Conservation (phyloP, 2,329 filamentous ascomycete species). For the Ascochyta viciae-villosae region DNA sequence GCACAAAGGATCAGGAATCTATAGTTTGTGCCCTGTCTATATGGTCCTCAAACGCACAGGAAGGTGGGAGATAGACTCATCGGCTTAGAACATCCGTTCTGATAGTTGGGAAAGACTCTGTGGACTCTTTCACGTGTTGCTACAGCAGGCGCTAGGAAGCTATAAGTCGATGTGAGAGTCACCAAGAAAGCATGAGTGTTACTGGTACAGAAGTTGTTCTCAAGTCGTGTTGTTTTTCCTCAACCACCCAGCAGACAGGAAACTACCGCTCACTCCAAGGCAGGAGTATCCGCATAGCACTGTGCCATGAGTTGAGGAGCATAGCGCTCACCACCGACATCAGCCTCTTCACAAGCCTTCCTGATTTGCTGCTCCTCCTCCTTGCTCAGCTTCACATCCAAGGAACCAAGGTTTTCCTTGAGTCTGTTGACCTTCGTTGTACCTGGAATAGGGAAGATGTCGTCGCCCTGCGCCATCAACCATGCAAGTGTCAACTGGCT, state of each 20-base stretch:
- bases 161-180: background rate
- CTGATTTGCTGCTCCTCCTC: constrained; percentile 42
- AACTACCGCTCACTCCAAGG: constrained; percentile 13
- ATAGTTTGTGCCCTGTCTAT: too few species aligned
- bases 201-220: background rate
- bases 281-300: constrained; percentile 52
- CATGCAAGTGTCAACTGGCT: constrained; percentile 63
- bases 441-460: constrained; percentile 65
- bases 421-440: constrained; percentile 41
- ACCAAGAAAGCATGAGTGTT: background rate
- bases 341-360: constrained; percentile 48
- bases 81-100: background rate
- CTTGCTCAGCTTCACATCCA: constrained; percentile 36
- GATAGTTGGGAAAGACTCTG: background rate
- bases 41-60: too few species aligned
- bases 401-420: constrained; percentile 40
- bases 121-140: background rate
- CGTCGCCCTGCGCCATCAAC: constrained; percentile 54
- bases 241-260: background rate
- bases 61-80: too few species aligned
- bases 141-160: background rate
- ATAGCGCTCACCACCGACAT: constrained; percentile 50
- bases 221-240: background rate
- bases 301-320: constrained; percentile 43
- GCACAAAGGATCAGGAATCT: background rate